Evolutionary conservation across 495 filamentous ascomycete genomes (phyloP), one percentile per base, ranked within the genome.

Genomic region (Neurospora hispaniola): DNA sequence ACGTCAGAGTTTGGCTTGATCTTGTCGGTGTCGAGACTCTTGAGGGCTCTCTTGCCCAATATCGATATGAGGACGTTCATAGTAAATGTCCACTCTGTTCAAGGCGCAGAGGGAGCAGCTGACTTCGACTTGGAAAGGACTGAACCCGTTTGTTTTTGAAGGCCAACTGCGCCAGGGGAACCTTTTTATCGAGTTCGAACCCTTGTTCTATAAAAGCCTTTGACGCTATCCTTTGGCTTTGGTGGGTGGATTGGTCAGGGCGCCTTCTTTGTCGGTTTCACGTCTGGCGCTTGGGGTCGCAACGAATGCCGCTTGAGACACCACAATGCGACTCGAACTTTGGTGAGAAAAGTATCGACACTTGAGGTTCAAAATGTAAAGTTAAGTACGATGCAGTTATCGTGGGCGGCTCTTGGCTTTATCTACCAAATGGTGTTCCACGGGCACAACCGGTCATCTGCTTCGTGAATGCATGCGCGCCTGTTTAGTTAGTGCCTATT

Each of bases 1-100:
- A 92, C 91, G 75, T 90, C 89, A 73, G 85, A 83, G 74, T 92
- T 92, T 80, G 90, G 91, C 72, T 89, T 91, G 81, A 90, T 91
- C 73, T 89, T 86, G 77, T 93, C 92, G 66, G 85, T 83, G 20
- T 87, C 81, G 12, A 87, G 86, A 79, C 92, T 90, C 40, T 86
- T 89, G 38, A 93, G 83, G 69, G 93, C 87, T 75, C 84, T 89
- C 78, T 92, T 90, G 74, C 86, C 84, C 54, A 93, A 83, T 46
- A 90, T 79, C 69, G 86, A 88, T 18, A 77, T 39, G n/a, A 76
- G 73, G 16, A 44, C 73, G 73, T 74, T 74, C 74, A 78, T 78
- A 54, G 44, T 77, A 48, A 59, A 35, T 54, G 48, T 42, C 71
- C 31, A 75, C 54, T 35, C 54, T 18, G 27, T 3, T 66, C 2